Conservation (phyloP, 768 basidiomycete species). For the Lentinus tigrinus region DNA sequence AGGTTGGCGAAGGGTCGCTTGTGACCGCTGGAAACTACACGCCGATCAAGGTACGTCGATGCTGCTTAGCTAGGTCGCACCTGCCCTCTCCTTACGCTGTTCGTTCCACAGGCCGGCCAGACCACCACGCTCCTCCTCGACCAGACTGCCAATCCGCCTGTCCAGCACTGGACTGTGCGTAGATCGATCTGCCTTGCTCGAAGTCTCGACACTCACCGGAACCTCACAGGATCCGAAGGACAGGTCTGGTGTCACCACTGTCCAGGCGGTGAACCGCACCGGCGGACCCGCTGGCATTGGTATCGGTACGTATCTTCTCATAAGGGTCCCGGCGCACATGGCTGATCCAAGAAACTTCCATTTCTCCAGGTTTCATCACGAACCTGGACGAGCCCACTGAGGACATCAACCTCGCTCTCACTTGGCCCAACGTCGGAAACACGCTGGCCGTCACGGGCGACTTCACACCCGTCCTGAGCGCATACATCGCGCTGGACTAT, state of each 20-base stretch:
- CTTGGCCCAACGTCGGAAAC: neutral
- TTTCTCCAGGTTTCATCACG: constrained; percentile 1
- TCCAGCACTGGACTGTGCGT: neutral
- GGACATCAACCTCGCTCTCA: constrained; percentile 1
- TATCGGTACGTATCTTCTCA: neutral
- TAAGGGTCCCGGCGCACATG: neutral
- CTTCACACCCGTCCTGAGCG: constrained; percentile 9
- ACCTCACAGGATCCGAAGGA: neutral
- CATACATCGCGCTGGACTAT: constrained; percentile 4
- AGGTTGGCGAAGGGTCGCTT: neutral
- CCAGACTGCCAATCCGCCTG: neutral
- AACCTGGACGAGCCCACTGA: neutral
- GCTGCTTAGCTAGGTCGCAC: no score
- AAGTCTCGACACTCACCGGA: neutral
- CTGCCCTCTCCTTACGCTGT: neutral
- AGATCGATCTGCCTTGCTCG: neutral
- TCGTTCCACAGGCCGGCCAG: neutral
- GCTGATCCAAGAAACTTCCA: neutral
- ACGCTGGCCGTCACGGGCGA: neutral
- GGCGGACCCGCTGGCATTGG: neutral
- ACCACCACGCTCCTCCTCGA: neutral
- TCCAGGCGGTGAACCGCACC: constrained; percentile 3
- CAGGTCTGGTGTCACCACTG: neutral
- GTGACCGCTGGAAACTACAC: constrained; percentile 9
- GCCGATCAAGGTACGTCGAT: neutral